Evolutionary conservation across 805 yeast species (phyloP), one percentile per base, ranked within the genome.

Genomic region (Saccharomycopsis guyanensis): DNA sequence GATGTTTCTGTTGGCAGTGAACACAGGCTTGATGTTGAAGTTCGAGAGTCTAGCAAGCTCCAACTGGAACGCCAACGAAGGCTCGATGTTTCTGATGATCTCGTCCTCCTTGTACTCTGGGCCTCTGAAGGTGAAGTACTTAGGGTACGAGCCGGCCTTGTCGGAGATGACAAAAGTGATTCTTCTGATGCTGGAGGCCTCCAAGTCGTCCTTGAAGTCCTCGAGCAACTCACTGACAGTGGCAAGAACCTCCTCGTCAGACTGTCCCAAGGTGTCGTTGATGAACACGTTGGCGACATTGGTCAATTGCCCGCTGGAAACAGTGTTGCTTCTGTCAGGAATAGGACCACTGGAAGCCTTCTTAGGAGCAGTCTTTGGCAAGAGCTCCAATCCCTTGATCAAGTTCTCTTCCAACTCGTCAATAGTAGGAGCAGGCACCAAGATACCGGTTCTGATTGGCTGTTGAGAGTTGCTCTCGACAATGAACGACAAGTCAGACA

Each of bases 51-150:
- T 81, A 59, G 86, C 91, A 53, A 93, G 75, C 69, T 93, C 99
- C 56, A 93, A 76, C 71, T 93, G 98, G 84, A 80, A 93, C 43
- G 98, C 97, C 59, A 91, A 73, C 36, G 97, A 96, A 20, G 99
- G 99, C 66, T 93, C 97, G 57, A 93, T 88, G 64, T 93, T 97
- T 71, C 99, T 88, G 63, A 93, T 85, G 18, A 89, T 89, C 66
- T 82, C 79, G 69, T 93, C 95, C 69, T 93, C 99, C 31, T 57
- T 59, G 62, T 84, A 93, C 32, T 74, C 73, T 43, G 95, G 95
- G 52, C 91, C 95, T 59, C 85, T 86, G 76, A 86, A 93, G 33
- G 97, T 93, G 71, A 82, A 93, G 72, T 91, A 93, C 66, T 84
- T 86, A 57, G 98, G 98, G 66, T 91, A 89, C 42, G 84, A 64